Evolutionary conservation across 2,329 filamentous ascomycete genomes (phyloP), one percentile per base, ranked within the genome.

Genomic region (Talaromyces sp.): DNA sequence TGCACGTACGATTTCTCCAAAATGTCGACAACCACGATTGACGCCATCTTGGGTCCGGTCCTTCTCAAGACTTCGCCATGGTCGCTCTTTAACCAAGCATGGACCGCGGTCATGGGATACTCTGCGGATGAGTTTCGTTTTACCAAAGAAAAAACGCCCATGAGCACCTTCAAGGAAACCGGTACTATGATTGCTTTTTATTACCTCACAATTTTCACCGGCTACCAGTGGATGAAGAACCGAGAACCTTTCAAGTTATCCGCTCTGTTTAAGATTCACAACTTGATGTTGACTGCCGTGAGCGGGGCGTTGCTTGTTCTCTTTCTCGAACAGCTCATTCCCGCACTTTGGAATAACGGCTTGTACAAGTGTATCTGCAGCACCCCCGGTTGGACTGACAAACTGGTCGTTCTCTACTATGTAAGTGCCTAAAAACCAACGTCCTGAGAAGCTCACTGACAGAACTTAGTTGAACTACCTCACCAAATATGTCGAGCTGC

Each of bases 401-500:
- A 89, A 71, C 81, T 97, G 72, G 92, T 96, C 66, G 88, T 94
- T 69, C 84, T 97, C 69, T 97, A 97, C 85, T 97, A 96, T 78
- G 92, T 96, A 83, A 71, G 92, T 84, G 2, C 27, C 61, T 16
- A 31, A 16, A 33, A 9, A 9, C 4, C 24, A n/a, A 3, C 16
- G 5, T 16, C 14, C 6, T 27, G 1, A 10, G 13, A 47, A 33
- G 4, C 19, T 22, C 27, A 19, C 39, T 58, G 19, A 59, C 50
- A n/a, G 31, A 9, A 16, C 31, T 11, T 74, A 96, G 92, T 85
- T 96, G 75, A 96, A 93, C 84, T 96, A 96, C 83, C 87, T 96
- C 49, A 96, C 92, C 80, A 97, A 97, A 82, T 97, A 95, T 79
- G 86, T 96, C 68, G 93, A 97, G 79, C 85, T 97, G 69, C 82